Base-by-base conservation (phyloP, 495 filamentous ascomycete species). In the Neohortaea acidophila region DNA sequence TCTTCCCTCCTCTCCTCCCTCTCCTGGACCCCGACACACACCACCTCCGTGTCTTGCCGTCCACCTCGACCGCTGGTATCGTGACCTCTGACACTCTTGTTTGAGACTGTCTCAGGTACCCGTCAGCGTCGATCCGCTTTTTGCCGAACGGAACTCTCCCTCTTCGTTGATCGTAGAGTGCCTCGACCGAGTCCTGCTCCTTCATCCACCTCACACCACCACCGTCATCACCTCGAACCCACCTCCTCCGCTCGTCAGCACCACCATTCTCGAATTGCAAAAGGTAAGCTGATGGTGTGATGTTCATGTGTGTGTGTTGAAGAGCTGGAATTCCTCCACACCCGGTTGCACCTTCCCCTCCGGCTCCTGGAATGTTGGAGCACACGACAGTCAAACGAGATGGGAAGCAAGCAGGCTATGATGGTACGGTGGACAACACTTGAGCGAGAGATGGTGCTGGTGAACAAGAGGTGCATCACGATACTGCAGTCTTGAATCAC, bases 131-230 rank as follows among this genome's bases (percentile, higher is more conserved):
- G 18, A 37, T 26, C 9, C 35, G n/a, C n/a, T n/a, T n/a, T 26
- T 15, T 20, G 12, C 5, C 23, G n/a, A n/a, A 3, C 35, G 9
- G 15, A 25, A 6, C 17, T 3, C 19, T 25, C 35, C 41, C 46
- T 49, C 46, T 49, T 49, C 46, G 46, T 49, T 49, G 46, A 49
- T 38, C 46, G 46, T 45, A 49, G 46, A 49, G 46, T 40, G 38
- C n/a, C 46, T 49, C 42, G 46, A 49, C 46, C 33, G 31, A 26
- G 37, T 29, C 41, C 4, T 4, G 4, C 12, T 5, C 15, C 34
- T 20, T 29, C 34, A 32, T 29, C 30, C 12, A 20, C 27, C 9
- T 22, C 39, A 12, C 1, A 2, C 3, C 45, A 24, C 27, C 37
- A 8, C 38, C 18, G 19, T n/a, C n/a, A n/a, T n/a, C n/a, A 22